These are phyloP conservation scores for Geosmithia morbida DNA, from an alignment of 2,329 filamentous ascomycete species.

Conservation along the genomic window DNA sequence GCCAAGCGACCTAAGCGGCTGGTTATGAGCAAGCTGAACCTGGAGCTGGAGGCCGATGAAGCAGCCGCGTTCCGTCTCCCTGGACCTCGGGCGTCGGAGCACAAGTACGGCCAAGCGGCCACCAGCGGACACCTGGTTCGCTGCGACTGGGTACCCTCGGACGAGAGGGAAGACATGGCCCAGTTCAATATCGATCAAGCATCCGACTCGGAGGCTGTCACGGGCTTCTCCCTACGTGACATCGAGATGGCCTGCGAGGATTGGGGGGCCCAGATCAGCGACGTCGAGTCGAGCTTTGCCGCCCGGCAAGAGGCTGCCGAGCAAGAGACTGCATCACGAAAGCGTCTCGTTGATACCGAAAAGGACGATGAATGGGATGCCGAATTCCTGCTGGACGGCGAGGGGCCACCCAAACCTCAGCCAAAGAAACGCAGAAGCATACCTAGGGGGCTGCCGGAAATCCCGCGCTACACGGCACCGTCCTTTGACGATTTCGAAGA, in stretches of 20 bases:
- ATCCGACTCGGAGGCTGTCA: constrained; percentile 50
- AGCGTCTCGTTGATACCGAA: constrained; percentile 7
- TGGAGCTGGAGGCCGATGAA: constrained; percentile 77
- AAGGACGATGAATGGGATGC: constrained; percentile 49
- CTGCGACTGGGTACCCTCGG: constrained; percentile 23
- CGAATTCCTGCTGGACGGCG: constrained; percentile 36
- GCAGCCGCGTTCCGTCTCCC: constrained; percentile 74
- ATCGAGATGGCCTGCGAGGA: constrained; percentile 77
- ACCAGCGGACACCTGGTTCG: constrained; percentile 17
- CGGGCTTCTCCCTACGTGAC: constrained; percentile 64
- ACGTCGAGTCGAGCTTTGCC: constrained; percentile 24
- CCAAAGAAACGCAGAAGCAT: constrained; percentile 55
- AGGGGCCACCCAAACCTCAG: constrained; percentile 26
- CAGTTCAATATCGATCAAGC: constrained; percentile 34
- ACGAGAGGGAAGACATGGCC: constrained; percentile 18
- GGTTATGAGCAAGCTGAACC: constrained; percentile 71
- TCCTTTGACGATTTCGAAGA: constrained; percentile 71
- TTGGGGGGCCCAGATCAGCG: constrained; percentile 55
- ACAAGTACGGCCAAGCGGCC: constrained; percentile 29
- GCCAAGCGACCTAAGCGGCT: constrained; percentile 68
- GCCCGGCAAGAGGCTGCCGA: constrained; percentile 13
- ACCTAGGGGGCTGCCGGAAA: constrained; percentile 42
- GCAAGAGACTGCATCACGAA: neutral
- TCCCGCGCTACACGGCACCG: constrained; percentile 47
- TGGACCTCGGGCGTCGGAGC: constrained; percentile 29